phyloP scores from a whole-genome alignment of 148 eudicot genomes.

The Persicaria tinctoria region DNA sequence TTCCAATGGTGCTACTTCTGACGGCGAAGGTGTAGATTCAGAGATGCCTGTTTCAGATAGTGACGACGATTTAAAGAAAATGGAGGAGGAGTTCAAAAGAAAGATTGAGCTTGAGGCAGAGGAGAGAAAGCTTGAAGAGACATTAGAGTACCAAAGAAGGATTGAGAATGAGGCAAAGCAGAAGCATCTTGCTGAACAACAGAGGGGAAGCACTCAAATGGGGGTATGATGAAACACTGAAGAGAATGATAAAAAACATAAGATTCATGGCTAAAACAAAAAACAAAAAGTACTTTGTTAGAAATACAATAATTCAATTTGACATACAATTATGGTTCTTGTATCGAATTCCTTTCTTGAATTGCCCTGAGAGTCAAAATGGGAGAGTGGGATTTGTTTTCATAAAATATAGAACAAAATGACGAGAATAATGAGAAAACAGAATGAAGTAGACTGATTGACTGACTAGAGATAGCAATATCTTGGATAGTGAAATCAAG shows the following conservation, averaged over 20 bases:
- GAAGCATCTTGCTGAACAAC: conserved; percentile 78
- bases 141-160: conserved; percentile 76
- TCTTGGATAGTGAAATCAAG: not conserved
- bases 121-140: conserved; percentile 95
- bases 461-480: not conserved
- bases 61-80: conserved; percentile 33
- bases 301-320: not conserved
- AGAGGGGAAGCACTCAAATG: conserved; percentile 27
- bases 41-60: conserved; percentile 28
- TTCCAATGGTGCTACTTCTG: conserved; percentile 30
- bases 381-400: not conserved
- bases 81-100: conserved; percentile 55
- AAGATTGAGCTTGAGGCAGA: conserved; percentile 84
- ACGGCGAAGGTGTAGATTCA: conserved; percentile 35
- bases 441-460: not conserved
- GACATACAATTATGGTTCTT: not conserved
- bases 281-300: not conserved
- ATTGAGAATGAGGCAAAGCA: conserved; percentile 89
- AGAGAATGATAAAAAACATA: not conserved
- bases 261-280: not conserved
- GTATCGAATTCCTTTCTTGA: not conserved
- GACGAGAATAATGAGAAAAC: not conserved
- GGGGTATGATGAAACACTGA: conserved; percentile 17
- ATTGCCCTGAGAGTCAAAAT: not conserved
- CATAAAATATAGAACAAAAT: not conserved